These are phyloP conservation scores for Saccharomyces paradoxus DNA, from an alignment of 805 yeast species.

Conservation along the genomic window DNA sequence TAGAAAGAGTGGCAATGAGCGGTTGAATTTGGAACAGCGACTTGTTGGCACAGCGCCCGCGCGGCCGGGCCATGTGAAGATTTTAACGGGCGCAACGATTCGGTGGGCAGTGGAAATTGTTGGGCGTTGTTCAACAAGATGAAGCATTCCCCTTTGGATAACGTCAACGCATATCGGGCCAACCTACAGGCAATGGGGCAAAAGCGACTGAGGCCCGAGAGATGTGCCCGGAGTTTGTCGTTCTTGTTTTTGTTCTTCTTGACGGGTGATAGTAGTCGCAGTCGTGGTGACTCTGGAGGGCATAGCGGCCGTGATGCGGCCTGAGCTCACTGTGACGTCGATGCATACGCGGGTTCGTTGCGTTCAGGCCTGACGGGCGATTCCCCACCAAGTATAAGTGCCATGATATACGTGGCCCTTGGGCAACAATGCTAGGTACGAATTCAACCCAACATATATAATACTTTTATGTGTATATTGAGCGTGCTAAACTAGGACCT, in stretches of 20 bases:
- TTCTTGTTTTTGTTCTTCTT: background rate
- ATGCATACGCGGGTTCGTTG: background rate
- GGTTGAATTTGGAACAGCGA: background rate
- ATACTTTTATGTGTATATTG: too few relatives aligned
- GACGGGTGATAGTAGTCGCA: background rate
- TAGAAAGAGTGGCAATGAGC: background rate
- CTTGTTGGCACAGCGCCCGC: background rate
- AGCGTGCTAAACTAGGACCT: too few relatives aligned
- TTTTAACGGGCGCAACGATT: background rate
- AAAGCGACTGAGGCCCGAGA: background rate
- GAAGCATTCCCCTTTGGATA: background rate
- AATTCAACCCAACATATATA: background rate
- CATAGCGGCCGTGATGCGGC: background rate
- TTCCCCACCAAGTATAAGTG: background rate
- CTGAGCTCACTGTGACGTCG: background rate
- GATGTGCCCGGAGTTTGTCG: background rate
- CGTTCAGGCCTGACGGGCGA: background rate
- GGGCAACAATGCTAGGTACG: background rate
- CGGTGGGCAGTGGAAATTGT: background rate
- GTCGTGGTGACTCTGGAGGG: background rate
- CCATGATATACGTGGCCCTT: background rate
- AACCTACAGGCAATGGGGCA: background rate
- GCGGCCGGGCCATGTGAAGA: background rate
- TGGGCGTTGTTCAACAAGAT: background rate
- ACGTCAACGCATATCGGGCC: background rate